phyloP scores from a whole-genome alignment of 108 stramenopile species.

The Hondaea fermentalgiana region DNA sequence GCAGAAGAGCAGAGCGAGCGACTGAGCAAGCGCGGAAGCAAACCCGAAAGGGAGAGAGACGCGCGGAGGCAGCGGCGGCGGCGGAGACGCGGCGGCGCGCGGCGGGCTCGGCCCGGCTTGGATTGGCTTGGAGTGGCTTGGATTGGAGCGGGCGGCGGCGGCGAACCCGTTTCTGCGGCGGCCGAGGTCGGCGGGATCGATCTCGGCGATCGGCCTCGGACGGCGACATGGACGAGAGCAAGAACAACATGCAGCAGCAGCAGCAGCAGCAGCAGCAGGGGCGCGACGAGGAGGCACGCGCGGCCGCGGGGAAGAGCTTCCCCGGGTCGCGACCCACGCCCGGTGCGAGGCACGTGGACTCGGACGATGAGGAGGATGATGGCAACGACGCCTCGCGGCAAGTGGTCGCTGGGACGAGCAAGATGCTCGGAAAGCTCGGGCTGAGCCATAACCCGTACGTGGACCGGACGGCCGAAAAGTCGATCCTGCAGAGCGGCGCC shows the following conservation, averaged over 20 bases:
- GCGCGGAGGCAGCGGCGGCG: too few relatives aligned
- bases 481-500: background rate
- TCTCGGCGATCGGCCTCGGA: background rate
- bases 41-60: too few relatives aligned
- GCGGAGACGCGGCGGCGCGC: too few relatives aligned
- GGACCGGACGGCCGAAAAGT: slow-evolving; percentile 13
- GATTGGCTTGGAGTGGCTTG: too few relatives aligned
- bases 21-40: too few relatives aligned
- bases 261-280: background rate
- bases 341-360: background rate
- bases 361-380: background rate
- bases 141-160: too few relatives aligned
- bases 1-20: too few relatives aligned
- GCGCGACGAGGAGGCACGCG: background rate
- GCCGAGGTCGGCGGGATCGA: too few relatives aligned
- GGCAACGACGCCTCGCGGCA: background rate
- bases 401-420: background rate
- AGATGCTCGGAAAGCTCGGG: slow-evolving; percentile 16
- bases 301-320: background rate
- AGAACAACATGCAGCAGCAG: background rate
- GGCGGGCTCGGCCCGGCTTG: too few relatives aligned
- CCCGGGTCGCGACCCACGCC: background rate
- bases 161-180: too few relatives aligned
- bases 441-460: background rate
- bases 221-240: background rate